Percentiles rank a stretch among this genome's conserved stretches.
phyloP scores from a whole-genome alignment of 352 stramenopile genomes.

The Pythium rishiriense region DNA sequence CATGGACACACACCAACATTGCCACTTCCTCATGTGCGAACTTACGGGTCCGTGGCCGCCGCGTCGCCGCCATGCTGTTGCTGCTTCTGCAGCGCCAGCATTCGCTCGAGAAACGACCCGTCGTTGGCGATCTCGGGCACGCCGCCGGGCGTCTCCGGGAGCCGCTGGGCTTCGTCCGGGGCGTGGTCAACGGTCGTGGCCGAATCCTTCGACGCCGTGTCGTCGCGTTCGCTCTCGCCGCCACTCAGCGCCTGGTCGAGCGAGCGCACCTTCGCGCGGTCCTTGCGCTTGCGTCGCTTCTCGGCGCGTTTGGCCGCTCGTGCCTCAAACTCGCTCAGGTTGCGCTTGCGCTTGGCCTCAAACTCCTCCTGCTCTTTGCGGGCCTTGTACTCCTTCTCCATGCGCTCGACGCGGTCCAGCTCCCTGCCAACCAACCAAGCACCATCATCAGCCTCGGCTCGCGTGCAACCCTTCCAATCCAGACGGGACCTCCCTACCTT shows the following conservation, averaged over 20 bases:
- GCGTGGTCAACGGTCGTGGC: not conserved
- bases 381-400: slow-evolving; percentile 85
- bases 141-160: slow-evolving; percentile 63
- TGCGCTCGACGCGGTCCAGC: slow-evolving; percentile 87
- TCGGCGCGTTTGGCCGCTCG: slow-evolving; percentile 72
- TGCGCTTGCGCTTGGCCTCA: slow-evolving; percentile 62
- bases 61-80: slow-evolving; percentile 21
- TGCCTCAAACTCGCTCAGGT: slow-evolving; percentile 66
- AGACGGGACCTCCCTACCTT: slow-evolving; percentile 33
- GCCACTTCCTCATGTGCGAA: too few relatives aligned
- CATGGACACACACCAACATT: not conserved
- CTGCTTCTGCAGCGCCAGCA: slow-evolving; percentile 65
- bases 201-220: not conserved
- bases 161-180: slow-evolving; percentile 15
- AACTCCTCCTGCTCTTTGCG: slow-evolving; percentile 67
- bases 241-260: slow-evolving; percentile 23
- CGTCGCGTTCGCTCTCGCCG: slow-evolving; percentile 22
- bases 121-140: slow-evolving; percentile 81
- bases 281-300: slow-evolving; percentile 74
- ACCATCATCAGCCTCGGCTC: not conserved
- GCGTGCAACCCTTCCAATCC: not conserved
- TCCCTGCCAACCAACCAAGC: slow-evolving; percentile 49
- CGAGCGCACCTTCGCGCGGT: slow-evolving; percentile 49
- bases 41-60: not conserved
- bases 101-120: slow-evolving; percentile 73